phyloP scores from a whole-genome alignment of 2,329 filamentous ascomycete genomes.

The Trichoderma sp. region DNA sequence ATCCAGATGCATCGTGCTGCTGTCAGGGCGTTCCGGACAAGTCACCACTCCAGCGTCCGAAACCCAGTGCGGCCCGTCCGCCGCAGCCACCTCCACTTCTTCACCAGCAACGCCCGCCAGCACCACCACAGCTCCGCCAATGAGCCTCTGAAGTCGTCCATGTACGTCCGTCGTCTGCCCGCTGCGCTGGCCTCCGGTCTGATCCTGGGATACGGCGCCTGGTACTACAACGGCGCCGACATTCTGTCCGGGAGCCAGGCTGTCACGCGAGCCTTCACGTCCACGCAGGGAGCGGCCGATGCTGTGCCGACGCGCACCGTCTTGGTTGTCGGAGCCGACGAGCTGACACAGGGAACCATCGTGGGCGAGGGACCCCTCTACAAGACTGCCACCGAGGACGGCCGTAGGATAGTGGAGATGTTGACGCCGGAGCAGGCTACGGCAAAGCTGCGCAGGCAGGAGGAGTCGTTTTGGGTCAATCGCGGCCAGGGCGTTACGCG shows the following conservation, averaged over 20 bases:
- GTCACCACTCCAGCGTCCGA: conserved; percentile 65
- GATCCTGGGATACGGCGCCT: conserved; percentile 72
- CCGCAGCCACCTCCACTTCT: conserved; percentile 47
- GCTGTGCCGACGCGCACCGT: conserved; percentile 65
- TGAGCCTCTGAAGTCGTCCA: conserved; percentile 66
- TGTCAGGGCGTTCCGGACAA: conserved; percentile 69
- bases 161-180: conserved; percentile 73
- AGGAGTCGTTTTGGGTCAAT: conserved; percentile 89
- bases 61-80: conserved; percentile 40
- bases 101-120: conserved; percentile 35
- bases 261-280: conserved; percentile 50
- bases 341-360: conserved; percentile 85
- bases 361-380: conserved; percentile 84
- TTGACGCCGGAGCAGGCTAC: conserved; percentile 92
- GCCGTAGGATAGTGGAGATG: conserved; percentile 91
- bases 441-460: conserved; percentile 82
- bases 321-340: conserved; percentile 85
- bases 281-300: conserved; percentile 43
- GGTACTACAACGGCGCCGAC: conserved; percentile 66
- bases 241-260: conserved; percentile 37
- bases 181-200: conserved; percentile 70
- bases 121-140: conserved; percentile 46
- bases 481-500: conserved; percentile 88
- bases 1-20: conserved; percentile 74
- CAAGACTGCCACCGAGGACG: conserved; percentile 84